phyloP scores from a whole-genome alignment of 345 rosid genomes.

The Passiflora organensis region DNA sequence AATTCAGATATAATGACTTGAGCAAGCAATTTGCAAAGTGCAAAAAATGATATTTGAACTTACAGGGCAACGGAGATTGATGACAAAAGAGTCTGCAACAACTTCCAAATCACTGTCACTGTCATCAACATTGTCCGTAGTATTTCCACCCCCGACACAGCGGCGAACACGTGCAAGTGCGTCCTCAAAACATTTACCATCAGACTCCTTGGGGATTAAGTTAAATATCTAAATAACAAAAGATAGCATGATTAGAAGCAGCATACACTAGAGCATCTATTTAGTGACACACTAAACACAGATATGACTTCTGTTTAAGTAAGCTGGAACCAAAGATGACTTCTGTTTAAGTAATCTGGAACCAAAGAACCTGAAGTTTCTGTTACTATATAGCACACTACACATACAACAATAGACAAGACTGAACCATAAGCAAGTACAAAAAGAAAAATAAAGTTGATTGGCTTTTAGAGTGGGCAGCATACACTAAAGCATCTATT shows the following conservation, averaged over 20 bases:
- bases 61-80: constrained; percentile 96
- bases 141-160: constrained; percentile 84
- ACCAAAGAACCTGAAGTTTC: no score
- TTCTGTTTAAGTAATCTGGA: no score
- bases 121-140: constrained; percentile 72
- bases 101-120: constrained; percentile 98
- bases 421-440: background rate
- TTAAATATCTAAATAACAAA: constrained; percentile 51
- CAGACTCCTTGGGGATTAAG: constrained; percentile 73
- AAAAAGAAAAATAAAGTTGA: background rate
- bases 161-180: constrained; percentile 90
- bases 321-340: no score
- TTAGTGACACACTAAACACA: no score
- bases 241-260: background rate
- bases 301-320: no score
- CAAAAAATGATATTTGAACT: constrained; percentile 35
- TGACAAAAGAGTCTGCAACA: constrained; percentile 76
- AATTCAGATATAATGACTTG: no score
- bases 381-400: no score
- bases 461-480: no score
- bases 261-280: background rate
- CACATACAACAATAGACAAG: no score
- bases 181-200: constrained; percentile 79
- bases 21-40: background rate
- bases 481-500: no score